A percentile compares a stretch with the other conserved stretches of the same genome.
Conservation (phyloP, 257 asterid species). For the Oldenlandia corymbosa region DNA sequence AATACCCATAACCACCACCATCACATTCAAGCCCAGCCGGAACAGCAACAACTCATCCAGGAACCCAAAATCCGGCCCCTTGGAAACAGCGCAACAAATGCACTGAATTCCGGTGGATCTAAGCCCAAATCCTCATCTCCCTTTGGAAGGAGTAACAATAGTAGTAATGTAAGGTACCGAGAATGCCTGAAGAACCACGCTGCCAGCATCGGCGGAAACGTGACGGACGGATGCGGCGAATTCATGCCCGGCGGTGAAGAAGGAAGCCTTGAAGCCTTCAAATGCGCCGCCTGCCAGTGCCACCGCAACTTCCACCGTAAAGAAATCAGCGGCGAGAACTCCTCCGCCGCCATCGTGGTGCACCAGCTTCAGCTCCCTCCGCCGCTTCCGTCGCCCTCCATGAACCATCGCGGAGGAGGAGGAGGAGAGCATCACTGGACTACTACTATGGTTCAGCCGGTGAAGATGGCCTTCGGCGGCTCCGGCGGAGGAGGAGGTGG, state of each 20-base stretch:
- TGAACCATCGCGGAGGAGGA: conserved; percentile 37
- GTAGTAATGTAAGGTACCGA: conserved; percentile 36
- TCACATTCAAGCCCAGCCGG: conserved; percentile 13
- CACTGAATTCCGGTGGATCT: conserved; percentile 46
- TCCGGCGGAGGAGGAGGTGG: conserved; percentile 26
- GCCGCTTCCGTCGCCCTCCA: conserved; percentile 36
- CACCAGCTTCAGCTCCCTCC: conserved; percentile 65
- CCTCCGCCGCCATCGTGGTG: conserved; percentile 19
- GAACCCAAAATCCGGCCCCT: conserved; percentile 23
- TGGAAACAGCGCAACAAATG: conserved; percentile 1
- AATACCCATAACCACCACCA: conserved; percentile 5
- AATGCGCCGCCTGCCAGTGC: conserved; percentile 87
- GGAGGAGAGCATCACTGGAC: conserved; percentile 31
- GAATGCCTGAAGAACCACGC: conserved; percentile 93
- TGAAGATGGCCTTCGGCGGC: conserved; percentile 49
- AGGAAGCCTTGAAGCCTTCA: conserved; percentile 78
- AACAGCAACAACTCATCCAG: conserved; percentile 6
- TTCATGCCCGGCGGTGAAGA: conserved; percentile 91
- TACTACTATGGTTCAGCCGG: conserved; percentile 49
- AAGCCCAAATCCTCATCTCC: conserved; percentile 26
- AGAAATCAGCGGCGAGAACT: conserved; percentile 20
- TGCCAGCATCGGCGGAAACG: conserved; percentile 77
- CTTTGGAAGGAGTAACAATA: not conserved
- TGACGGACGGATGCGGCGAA: conserved; percentile 95
- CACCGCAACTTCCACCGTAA: conserved; percentile 89